Evolutionary conservation across 345 rosid species (phyloP), one percentile per base, ranked within the genome.

Genomic region (Bruguiera gymnorhiza): DNA sequence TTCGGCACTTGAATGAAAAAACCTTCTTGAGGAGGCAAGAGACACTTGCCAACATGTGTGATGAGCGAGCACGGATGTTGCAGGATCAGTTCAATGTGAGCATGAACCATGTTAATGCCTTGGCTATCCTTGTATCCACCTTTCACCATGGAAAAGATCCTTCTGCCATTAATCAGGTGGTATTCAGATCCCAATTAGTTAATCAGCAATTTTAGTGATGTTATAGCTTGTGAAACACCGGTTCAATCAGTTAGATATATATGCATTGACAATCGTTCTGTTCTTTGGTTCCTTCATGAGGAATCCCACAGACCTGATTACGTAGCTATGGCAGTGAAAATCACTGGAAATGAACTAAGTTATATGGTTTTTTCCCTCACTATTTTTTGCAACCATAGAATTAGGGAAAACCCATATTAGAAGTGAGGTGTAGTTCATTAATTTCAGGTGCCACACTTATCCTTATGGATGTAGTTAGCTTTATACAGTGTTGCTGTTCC

Each of bases 51-150:
- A 95, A 82, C 79, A 95, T 95, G 99, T 95, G 99, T 64, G 99
- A 91, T 29, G 97, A 95, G 75, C 81, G 99, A 74, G 97, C 99
- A 31, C 82, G 96, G 10, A 89, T 95, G 91, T 80, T 95, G 84
- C 99, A 95, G 83, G 99, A 95, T 78, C 99, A 95, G 87, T 95
- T 95, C 81, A 95, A 92, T 79, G 99, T 95, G 71, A 95, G 99
- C 80, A 72, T 89, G 85, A 95, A 95, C 77, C 97, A 95, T 82
- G 99, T 95, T 69, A 91, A 95, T 77, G 95, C 99, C 70, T 82
- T 95, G 85, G 97, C 99, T 62, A 85, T 92, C 78, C 93, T 95
- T 59, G 96, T 89, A 71, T 94, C 97, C 64, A 94, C 97, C 36
- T 94, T 94, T 85, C 98, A 94, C 86, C 97, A 94, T 81, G 90